phyloP scores from a whole-genome alignment of 23 red algal genomes.

The Chondrus crispus region DNA sequence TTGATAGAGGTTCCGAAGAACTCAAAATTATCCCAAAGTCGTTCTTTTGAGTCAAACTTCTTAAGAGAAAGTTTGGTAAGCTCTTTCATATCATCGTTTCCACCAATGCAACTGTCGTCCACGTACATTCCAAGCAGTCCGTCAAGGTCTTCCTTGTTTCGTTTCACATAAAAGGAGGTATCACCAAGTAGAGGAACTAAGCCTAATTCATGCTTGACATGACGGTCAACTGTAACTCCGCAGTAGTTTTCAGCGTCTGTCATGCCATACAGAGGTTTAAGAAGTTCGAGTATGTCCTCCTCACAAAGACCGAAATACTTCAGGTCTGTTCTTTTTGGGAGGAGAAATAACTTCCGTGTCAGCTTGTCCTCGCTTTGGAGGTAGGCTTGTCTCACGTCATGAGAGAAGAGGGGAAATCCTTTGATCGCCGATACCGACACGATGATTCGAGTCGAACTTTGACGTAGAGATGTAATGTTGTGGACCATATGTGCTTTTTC shows the following conservation, averaged over 20 bases:
- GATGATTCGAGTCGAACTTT: background rate
- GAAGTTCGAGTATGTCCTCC: background rate
- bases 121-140: background rate
- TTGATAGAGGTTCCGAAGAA: background rate
- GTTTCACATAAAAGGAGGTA: slow-evolving; percentile 1
- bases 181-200: background rate
- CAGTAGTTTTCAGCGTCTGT: slow-evolving; percentile 31
- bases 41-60: slow-evolving; percentile 10
- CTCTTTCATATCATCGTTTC: background rate
- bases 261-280: slow-evolving; percentile 3
- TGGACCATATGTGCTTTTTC: background rate
- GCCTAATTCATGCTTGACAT: slow-evolving; percentile 3
- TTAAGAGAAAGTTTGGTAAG: background rate
- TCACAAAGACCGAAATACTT: background rate
- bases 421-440: background rate
- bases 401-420: background rate
- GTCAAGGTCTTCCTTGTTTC: background rate
- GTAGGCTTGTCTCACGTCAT: background rate
- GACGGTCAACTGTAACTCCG: background rate
- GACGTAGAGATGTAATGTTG: background rate
- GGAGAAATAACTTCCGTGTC: background rate
- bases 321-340: background rate
- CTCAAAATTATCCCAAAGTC: background rate
- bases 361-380: background rate
- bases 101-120: slow-evolving; percentile 12